A percentile compares a stretch with the other conserved stretches of the same genome.
Evolutionary conservation across 1,139 yeast genomes (phyloP).

Genomic region (Kazachstania sp.): DNA sequence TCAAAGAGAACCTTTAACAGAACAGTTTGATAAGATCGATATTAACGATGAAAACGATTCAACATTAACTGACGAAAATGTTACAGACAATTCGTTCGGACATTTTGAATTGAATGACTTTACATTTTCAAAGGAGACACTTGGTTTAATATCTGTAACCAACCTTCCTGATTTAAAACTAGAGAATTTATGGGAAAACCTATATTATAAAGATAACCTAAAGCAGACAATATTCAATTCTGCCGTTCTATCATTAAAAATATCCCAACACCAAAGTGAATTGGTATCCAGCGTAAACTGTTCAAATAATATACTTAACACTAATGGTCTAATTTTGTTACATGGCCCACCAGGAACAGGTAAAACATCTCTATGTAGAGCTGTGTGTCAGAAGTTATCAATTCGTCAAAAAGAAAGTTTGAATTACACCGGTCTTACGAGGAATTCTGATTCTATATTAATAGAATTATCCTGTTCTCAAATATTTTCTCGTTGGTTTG

Average conservation of each 20-base stretch:
- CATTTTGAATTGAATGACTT: background rate
- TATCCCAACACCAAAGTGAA: slow-evolving; percentile 11
- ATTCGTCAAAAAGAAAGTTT: slow-evolving; percentile 14
- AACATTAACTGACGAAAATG: slow-evolving; percentile 9
- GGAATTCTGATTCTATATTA: slow-evolving; percentile 18
- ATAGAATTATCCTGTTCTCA: slow-evolving; percentile 34
- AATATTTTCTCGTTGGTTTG: slow-evolving; percentile 37
- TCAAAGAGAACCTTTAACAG: slow-evolving; percentile 6
- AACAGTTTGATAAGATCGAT: slow-evolving; percentile 25
- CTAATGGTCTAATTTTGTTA: slow-evolving; percentile 23
- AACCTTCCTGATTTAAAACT: slow-evolving; percentile 25
- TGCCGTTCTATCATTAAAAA: slow-evolving; percentile 25
- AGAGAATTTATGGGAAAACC: slow-evolving; percentile 30
- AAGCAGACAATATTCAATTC: slow-evolving; percentile 27
- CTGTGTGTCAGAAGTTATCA: slow-evolving; percentile 34
- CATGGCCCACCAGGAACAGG: slow-evolving; percentile 50
- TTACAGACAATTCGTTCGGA: background rate
- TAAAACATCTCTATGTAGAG: slow-evolving; percentile 41
- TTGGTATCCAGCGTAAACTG: background rate
- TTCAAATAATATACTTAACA: background rate
- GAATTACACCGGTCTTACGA: background rate
- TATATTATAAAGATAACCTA: slow-evolving; percentile 24
- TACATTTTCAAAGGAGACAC: slow-evolving; percentile 16
- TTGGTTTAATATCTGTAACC: slow-evolving; percentile 13
- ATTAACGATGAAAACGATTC: slow-evolving; percentile 11